These are phyloP conservation scores for Westerdykella sp. DNA, from an alignment of 2,329 filamentous ascomycete genomes.

Conservation along the genomic window DNA sequence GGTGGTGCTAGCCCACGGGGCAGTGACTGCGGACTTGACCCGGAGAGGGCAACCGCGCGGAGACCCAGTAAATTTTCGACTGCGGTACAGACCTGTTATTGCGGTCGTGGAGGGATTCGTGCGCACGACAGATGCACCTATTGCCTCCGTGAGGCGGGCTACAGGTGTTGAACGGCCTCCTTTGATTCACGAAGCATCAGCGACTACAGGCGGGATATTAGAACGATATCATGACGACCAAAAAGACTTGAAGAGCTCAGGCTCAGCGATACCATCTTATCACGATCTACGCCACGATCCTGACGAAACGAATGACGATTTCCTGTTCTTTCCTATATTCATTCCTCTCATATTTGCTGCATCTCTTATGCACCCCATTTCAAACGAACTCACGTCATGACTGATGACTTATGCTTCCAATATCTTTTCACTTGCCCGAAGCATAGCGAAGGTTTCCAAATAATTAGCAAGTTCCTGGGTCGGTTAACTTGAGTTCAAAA, in stretches of 20 bases:
- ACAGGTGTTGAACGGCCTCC: conserved; percentile 16
- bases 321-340: background rate
- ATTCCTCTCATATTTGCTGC: too few species aligned
- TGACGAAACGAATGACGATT: background rate
- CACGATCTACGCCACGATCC: conserved; percentile 11
- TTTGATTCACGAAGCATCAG: background rate
- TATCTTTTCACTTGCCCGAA: too few species aligned
- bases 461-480: too few species aligned
- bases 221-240: conserved; percentile 15
- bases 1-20: conserved; percentile 52
- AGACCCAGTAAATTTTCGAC: conserved; percentile 32
- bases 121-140: conserved; percentile 40
- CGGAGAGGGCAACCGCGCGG: conserved; percentile 18
- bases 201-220: conserved; percentile 6
- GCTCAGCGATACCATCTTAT: conserved; percentile 31
- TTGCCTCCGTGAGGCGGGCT: conserved; percentile 41
- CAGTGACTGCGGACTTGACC: conserved; percentile 42
- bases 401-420: too few species aligned
- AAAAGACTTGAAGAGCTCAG: conserved; percentile 34
- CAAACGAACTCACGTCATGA: too few species aligned
- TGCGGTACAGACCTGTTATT: conserved; percentile 28
- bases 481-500: too few species aligned
- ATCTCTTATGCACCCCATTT: too few species aligned
- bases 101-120: conserved; percentile 35
- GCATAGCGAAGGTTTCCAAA: too few species aligned